Percentiles rank a stretch among this genome's conserved stretches.
phyloP scores from a whole-genome alignment of 352 stramenopile species.

The Peronosclerospora sorghi region DNA sequence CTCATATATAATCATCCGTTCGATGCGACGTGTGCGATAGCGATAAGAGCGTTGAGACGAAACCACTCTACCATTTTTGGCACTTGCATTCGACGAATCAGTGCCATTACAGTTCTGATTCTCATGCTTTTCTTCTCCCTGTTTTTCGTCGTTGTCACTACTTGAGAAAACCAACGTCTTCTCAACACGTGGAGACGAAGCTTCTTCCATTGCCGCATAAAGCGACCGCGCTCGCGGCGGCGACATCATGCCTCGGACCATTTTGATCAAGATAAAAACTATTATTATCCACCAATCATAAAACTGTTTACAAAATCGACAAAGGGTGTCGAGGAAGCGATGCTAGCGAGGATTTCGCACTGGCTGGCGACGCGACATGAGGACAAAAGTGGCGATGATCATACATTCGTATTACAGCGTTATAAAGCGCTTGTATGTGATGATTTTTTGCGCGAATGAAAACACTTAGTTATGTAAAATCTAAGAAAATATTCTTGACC shows the following conservation, averaged over 20 bases:
- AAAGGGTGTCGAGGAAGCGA: slow-evolving; percentile 5
- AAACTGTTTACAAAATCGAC: not conserved
- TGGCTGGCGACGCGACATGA: slow-evolving; percentile 55
- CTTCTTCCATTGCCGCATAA: slow-evolving; percentile 18
- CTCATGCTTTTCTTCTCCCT: slow-evolving; percentile 11
- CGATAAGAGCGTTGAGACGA: slow-evolving; percentile 11
- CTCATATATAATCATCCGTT: slow-evolving; percentile 15
- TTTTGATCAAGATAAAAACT: not conserved
- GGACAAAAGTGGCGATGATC: slow-evolving; percentile 20
- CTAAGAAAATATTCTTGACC: not conserved
- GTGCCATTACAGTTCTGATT: not conserved
- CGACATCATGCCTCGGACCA: not conserved
- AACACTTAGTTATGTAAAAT: not conserved
- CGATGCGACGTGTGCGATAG: slow-evolving; percentile 17
- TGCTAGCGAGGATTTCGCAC: slow-evolving; percentile 55
- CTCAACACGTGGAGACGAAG: slow-evolving; percentile 17
- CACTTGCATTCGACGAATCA: slow-evolving; percentile 1
- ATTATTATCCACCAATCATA: not conserved
- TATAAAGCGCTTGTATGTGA: slow-evolving; percentile 50
- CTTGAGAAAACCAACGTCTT: slow-evolving; percentile 28
- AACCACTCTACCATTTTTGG: not conserved
- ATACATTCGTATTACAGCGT: slow-evolving; percentile 38
- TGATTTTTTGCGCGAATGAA: not conserved
- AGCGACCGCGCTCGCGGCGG: slow-evolving; percentile 16
- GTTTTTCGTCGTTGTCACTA: slow-evolving; percentile 12